phyloP scores from a whole-genome alignment of 2,329 filamentous ascomycete species.

The Monosporascus sp. region DNA sequence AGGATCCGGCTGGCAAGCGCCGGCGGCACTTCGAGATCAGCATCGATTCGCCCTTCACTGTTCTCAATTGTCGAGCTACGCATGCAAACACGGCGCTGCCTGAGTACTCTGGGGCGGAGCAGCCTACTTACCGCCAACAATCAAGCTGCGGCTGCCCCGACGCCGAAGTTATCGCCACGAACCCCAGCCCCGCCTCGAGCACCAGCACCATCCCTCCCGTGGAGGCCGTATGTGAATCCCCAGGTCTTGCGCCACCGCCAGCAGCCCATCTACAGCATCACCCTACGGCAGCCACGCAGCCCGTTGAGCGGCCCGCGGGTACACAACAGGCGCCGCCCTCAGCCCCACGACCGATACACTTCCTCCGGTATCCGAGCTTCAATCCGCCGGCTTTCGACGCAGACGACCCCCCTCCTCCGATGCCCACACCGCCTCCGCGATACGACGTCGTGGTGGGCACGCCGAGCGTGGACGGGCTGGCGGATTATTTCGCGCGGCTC shows the following conservation, averaged over 20 bases:
- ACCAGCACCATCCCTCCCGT: conserved; percentile 39
- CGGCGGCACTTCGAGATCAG: conserved; percentile 92
- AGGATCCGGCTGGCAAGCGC: conserved; percentile 65
- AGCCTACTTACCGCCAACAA: conserved; percentile 43
- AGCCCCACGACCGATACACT: conserved; percentile 70
- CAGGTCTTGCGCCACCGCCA: conserved; percentile 43
- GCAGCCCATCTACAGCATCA: conserved; percentile 48
- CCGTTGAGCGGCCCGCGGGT: conserved; percentile 18
- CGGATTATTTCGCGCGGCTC: conserved; percentile 82
- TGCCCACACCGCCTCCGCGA: conserved; percentile 71
- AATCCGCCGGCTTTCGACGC: conserved; percentile 85
- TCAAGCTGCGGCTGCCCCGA: conserved; percentile 52
- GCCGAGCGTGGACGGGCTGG: conserved; percentile 61
- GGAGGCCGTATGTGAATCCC: conserved; percentile 25
- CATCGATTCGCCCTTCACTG: conserved; percentile 91
- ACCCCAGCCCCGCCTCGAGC: conserved; percentile 64
- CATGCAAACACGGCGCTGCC: conserved; percentile 83
- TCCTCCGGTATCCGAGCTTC: conserved; percentile 78
- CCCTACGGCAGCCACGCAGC: conserved; percentile 15
- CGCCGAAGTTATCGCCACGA: conserved; percentile 40
- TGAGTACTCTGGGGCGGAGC: conserved; percentile 60
- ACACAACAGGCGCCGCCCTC: conserved; percentile 50
- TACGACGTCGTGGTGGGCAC: conserved; percentile 76
- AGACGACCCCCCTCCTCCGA: conserved; percentile 66
- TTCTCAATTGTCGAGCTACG: conserved; percentile 88